Conservation (phyloP, 768 basidiomycete genomes). For the Candolleomyces efflorescens region DNA sequence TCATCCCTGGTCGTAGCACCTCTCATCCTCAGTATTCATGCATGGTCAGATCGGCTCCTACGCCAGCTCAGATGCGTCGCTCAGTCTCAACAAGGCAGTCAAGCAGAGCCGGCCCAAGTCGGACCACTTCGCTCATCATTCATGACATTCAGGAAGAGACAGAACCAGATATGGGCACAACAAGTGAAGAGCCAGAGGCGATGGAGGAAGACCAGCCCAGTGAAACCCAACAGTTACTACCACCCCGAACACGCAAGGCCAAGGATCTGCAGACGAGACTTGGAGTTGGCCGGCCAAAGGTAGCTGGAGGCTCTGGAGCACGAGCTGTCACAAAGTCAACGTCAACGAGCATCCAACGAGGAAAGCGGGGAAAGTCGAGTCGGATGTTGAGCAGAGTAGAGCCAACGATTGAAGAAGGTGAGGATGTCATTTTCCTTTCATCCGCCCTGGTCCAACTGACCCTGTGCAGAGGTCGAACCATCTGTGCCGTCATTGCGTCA, state of each 20-base stretch:
- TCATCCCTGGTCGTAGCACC: neutral
- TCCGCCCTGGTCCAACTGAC: neutral
- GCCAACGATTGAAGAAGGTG: conserved; percentile 60
- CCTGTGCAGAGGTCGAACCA: conserved; percentile 16
- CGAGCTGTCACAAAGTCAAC: conserved; percentile 59
- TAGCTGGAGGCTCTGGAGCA: conserved; percentile 63
- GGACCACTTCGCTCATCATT: conserved; percentile 43
- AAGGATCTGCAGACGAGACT: conserved; percentile 67
- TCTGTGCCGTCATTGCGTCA: conserved; percentile 9
- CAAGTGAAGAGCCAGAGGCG: conserved; percentile 18
- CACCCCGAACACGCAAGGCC: conserved; percentile 57
- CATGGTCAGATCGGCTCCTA: conserved; percentile 20
- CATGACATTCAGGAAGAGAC: conserved; percentile 48
- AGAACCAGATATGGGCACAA: conserved; percentile 26
- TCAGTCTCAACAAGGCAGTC: conserved; percentile 28
- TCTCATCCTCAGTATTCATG: neutral
- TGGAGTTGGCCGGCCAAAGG: conserved; percentile 67
- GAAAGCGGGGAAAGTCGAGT: conserved; percentile 47
- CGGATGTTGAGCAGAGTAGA: conserved; percentile 47
- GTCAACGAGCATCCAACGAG: conserved; percentile 46
- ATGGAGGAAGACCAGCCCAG: conserved; percentile 14
- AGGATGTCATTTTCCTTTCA: conserved; percentile 4
- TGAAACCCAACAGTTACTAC: conserved; percentile 19
- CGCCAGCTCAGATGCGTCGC: conserved; percentile 30
- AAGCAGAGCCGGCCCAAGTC: conserved; percentile 36